phyloP scores from a whole-genome alignment of 176 grass and related monocot species.

The Carex cristatella region DNA sequence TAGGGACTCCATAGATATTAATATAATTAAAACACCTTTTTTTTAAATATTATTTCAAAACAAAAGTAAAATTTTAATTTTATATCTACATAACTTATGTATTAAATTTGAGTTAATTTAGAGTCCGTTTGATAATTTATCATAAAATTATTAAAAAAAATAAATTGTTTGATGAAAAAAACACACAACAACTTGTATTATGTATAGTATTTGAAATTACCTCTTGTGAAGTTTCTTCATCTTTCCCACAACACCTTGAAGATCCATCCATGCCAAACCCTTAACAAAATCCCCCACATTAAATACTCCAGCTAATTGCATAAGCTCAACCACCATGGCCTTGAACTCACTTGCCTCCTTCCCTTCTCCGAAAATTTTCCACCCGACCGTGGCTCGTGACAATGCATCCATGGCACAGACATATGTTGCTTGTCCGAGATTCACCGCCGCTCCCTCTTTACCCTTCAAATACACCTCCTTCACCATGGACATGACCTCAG shows the following conservation, averaged over 20 bases:
- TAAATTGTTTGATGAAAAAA: no score
- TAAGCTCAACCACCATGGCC: slow-evolving; percentile 54
- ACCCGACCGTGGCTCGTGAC: slow-evolving; percentile 43
- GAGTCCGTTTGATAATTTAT: no score
- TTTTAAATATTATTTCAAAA: no score
- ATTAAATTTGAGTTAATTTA: no score
- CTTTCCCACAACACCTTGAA: slow-evolving; percentile 42
- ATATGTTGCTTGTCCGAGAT: slow-evolving; percentile 38
- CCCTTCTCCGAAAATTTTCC: slow-evolving; percentile 34
- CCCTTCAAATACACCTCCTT: neutral
- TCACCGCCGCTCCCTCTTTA: neutral
- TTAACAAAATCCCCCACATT: slow-evolving; percentile 63
- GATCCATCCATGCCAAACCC: slow-evolving; percentile 42
- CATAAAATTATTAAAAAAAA: no score
- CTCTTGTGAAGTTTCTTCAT: slow-evolving; percentile 58
- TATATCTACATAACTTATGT: no score
- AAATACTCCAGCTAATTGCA: slow-evolving; percentile 43
- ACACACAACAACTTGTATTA: no score
- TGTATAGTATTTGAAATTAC: neutral
- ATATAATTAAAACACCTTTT: no score
- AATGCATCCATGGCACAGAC: slow-evolving; percentile 59
- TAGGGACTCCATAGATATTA: no score
- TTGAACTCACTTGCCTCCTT: slow-evolving; percentile 48
- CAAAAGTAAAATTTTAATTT: no score
- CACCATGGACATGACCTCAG: slow-evolving; percentile 35